phyloP scores from a whole-genome alignment of 441 rosid species.

The Populus hybrid region DNA sequence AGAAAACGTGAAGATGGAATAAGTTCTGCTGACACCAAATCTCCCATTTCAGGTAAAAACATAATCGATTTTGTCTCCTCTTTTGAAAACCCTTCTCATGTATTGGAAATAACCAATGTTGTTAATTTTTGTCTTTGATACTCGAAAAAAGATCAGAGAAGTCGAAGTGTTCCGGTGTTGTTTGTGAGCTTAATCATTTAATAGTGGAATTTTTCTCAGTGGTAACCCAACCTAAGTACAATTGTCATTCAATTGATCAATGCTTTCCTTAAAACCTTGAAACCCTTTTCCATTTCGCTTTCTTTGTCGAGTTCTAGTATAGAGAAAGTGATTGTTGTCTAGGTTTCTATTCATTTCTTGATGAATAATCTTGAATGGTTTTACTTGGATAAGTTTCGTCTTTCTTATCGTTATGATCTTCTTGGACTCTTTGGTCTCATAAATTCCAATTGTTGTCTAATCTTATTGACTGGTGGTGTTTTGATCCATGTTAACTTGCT shows the following conservation, averaged over 20 bases:
- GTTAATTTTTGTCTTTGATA: neutral
- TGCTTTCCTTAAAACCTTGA: neutral
- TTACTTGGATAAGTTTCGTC: too few relatives aligned
- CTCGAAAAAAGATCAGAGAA: neutral
- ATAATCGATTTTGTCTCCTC: neutral
- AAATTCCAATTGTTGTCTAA: too few relatives aligned
- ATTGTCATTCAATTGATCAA: neutral
- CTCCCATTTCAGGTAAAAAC: slow-evolving; percentile 15
- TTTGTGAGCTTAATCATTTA: neutral
- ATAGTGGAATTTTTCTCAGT: neutral
- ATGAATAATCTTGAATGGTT: too few relatives aligned
- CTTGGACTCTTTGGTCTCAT: too few relatives aligned
- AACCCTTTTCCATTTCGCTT: neutral
- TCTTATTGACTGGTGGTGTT: too few relatives aligned
- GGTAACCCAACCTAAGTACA: neutral
- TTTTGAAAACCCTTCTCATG: neutral
- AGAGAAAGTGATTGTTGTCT: neutral
- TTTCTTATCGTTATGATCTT: too few relatives aligned
- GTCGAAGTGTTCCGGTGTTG: neutral
- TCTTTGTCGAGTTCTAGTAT: neutral
- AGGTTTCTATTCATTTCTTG: too few relatives aligned
- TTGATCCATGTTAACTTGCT: too few relatives aligned
- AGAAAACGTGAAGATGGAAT: slow-evolving; percentile 9
- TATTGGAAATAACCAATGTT: neutral
- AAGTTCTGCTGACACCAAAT: slow-evolving; percentile 10